Percentiles rank a stretch among this genome's conserved stretches.
These are phyloP conservation scores for Tulasnella sp. DNA, from an alignment of 768 basidiomycete genomes.

Conservation along the genomic window DNA sequence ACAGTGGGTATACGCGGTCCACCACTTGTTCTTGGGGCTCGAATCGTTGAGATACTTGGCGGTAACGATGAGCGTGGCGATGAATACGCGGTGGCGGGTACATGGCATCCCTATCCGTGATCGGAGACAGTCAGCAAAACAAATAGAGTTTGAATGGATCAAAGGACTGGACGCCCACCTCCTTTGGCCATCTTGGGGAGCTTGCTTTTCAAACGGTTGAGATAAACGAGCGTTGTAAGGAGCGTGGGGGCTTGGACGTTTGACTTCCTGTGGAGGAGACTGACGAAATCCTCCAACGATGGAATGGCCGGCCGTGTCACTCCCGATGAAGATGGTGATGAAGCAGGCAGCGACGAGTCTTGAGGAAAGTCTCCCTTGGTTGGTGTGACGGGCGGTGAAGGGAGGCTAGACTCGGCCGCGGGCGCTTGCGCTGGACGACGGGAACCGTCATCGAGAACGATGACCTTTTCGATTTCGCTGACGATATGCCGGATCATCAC, in stretches of 20 bases:
- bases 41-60: slow-evolving; percentile 97
- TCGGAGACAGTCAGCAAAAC: slow-evolving; percentile 29
- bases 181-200: slow-evolving; percentile 83
- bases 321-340: slow-evolving; percentile 14
- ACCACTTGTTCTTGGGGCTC: slow-evolving; percentile 93
- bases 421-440: slow-evolving; percentile 32
- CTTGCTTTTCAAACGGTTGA: slow-evolving; percentile 78
- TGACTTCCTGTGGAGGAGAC: slow-evolving; percentile 69
- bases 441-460: slow-evolving; percentile 61
- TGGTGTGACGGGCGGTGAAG: slow-evolving; percentile 55
- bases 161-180: slow-evolving; percentile 40
- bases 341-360: neutral
- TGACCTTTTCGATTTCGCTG: slow-evolving; percentile 68
- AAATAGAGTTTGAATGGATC: slow-evolving; percentile 9
- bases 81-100: slow-evolving; percentile 91
- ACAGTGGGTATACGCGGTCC: slow-evolving; percentile 80
- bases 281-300: slow-evolving; percentile 79
- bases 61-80: slow-evolving; percentile 91
- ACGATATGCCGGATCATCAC: slow-evolving; percentile 88
- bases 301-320: slow-evolving; percentile 42
- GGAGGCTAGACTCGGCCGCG: slow-evolving; percentile 42
- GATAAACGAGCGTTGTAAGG: slow-evolving; percentile 85
- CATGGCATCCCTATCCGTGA: slow-evolving; percentile 63
- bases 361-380: slow-evolving; percentile 15
- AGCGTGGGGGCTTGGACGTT: slow-evolving; percentile 90